Percentiles rank a stretch among this genome's conserved stretches.
Evolutionary conservation across 495 filamentous ascomycete genomes (phyloP).

Genomic region (Penicillium simplicissimum): DNA sequence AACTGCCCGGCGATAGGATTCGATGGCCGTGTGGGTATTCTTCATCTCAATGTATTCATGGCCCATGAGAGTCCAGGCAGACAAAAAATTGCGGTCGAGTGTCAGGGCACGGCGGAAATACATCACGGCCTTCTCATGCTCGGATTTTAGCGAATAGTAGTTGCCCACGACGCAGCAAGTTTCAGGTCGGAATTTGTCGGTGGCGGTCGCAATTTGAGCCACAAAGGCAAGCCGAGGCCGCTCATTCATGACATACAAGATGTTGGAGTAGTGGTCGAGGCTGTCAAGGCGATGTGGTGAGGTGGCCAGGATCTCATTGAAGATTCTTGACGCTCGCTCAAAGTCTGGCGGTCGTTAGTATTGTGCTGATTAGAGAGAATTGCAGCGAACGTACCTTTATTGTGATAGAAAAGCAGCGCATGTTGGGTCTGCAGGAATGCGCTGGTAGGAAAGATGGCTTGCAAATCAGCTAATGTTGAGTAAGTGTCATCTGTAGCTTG

Average conservation of each 20-base stretch:
- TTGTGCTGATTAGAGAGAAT: not conserved
- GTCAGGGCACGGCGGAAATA: constrained; percentile 98
- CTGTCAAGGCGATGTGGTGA: constrained; percentile 89
- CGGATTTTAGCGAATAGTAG: constrained; percentile 89
- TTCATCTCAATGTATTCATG: constrained; percentile 99
- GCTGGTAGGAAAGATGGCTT: constrained; percentile 79
- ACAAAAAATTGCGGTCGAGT: constrained; percentile 85
- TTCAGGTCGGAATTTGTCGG: constrained; percentile 95
- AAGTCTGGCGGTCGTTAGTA: constrained; percentile 56
- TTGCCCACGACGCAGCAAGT: constrained; percentile 97
- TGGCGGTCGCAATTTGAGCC: constrained; percentile 82
- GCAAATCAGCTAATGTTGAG: constrained; percentile 69
- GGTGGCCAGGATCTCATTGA: constrained; percentile 72
- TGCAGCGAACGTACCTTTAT: constrained; percentile 54
- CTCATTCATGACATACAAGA: constrained; percentile 87
- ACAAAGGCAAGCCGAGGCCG: constrained; percentile 89
- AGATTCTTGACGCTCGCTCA: constrained; percentile 79
- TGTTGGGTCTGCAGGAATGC: constrained; percentile 87
- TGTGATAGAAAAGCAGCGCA: constrained; percentile 87
- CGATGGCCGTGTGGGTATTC: constrained; percentile 97
- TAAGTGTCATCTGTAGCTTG: constrained; percentile 72
- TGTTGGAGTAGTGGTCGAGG: constrained; percentile 94
- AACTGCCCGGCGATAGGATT: constrained; percentile 93
- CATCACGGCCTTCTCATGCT: constrained; percentile 97
- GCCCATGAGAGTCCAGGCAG: constrained; percentile 98